phyloP scores from a whole-genome alignment of 2,329 filamentous ascomycete species.

The Pleurostoma richardsiae region DNA sequence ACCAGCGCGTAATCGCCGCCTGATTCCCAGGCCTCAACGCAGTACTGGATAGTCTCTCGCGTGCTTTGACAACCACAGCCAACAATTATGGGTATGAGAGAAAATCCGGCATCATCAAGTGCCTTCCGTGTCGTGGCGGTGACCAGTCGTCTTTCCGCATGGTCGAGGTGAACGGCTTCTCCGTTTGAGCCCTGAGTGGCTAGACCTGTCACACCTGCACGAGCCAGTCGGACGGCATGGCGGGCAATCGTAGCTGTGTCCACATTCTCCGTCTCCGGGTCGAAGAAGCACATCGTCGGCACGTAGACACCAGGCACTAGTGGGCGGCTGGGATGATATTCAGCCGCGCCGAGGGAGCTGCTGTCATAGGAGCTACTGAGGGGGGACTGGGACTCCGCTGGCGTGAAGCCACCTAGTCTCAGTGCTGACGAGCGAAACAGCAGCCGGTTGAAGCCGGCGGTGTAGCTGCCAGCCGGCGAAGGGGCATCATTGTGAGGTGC shows the following conservation, averaged over 20 bases:
- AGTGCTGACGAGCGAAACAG: constrained; percentile 26
- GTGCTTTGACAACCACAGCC: constrained; percentile 72
- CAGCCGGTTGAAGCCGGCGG: constrained; percentile 31
- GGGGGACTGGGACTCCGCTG: constrained; percentile 25
- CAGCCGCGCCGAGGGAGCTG: constrained; percentile 23
- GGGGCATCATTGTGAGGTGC: constrained; percentile 41
- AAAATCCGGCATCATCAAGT: constrained; percentile 61
- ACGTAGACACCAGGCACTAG: constrained; percentile 59
- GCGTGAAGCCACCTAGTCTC: constrained; percentile 18
- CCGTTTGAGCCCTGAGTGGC: constrained; percentile 79
- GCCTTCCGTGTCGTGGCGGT: constrained; percentile 66
- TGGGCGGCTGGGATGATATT: constrained; percentile 25
- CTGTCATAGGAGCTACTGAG: constrained; percentile 37
- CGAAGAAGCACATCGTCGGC: constrained; percentile 71
- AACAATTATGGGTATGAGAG: constrained; percentile 66
- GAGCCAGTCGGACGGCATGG: constrained; percentile 64
- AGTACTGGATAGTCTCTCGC: constrained; percentile 65
- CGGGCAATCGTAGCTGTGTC: constrained; percentile 56
- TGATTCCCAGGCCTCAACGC: constrained; percentile 60
- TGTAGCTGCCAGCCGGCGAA: constrained; percentile 39
- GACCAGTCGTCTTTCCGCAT: constrained; percentile 63
- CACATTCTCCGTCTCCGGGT: constrained; percentile 58
- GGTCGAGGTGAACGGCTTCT: constrained; percentile 74
- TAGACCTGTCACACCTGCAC: constrained; percentile 67
- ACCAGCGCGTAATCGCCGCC: constrained; percentile 74